Evolutionary conservation across 225 moss, liverwort and hornwort species (phyloP), one percentile per base, ranked within the genome.

Genomic region (Lunularia cruciata): DNA sequence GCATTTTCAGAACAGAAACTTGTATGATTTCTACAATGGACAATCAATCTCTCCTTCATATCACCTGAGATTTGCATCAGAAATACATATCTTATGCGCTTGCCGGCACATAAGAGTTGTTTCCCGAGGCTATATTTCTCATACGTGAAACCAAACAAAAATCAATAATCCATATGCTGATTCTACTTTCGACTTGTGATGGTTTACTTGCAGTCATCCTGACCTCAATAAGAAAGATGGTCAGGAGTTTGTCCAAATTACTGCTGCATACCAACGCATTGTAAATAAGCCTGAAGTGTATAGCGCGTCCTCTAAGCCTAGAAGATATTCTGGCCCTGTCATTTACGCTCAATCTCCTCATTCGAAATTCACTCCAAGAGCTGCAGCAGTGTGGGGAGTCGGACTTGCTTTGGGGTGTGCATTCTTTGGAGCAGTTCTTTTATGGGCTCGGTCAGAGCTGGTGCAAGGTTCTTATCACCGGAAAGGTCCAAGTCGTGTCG

Each of bases 351-450:
- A 75, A 23, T 71, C 87, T 73, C 81, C 80, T 38, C 78, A 77
- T 22, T 75, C 79, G 39, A 87, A 75, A 69, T 88, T 90, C 71
- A 88, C 88, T 54, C 88, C 74, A 56, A 85, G 81, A 74, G 92
- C 95, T 43, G 90, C 90, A 47, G 83, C 86, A 20, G 87, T 92
- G 15, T 95, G 95, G 95, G 95, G 95, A 49, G 67, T 95, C 53
- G 95, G 95, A 35, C 61, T 95, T 54, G 83, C 92, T 37, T 83
- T 85, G 88, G 95, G 95, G 10, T 95, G 95, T 74, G 85, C 90
- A 30, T 79, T 87, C 66, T 95, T 92, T 76, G 95, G 95, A 80
- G 81, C 87, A 37, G 77, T 95, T 56, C 72, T 95, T 12, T 76
- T 95, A 59, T 95, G 92, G 95, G 88, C 88, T 43, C 85, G 95